Base-by-base conservation (phyloP, 202 grass and related monocot species). In the Hordeum pubiflorum region DNA sequence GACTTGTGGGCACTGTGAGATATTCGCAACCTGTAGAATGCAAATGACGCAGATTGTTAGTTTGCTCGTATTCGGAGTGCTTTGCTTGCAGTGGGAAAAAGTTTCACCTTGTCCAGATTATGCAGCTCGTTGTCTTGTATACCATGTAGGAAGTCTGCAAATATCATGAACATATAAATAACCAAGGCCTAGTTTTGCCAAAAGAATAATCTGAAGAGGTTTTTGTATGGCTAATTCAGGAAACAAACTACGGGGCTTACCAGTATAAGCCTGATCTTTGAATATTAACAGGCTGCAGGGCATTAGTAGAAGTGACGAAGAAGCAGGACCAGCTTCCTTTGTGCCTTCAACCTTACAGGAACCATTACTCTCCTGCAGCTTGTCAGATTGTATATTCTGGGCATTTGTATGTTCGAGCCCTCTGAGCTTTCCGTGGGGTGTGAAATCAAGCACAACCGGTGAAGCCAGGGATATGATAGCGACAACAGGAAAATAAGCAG, bases 251-350 rank as follows among this genome's bases (percentile, higher is more conserved):
- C 13, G 4, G 14, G n/a, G 33, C 76, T 86, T 73, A 97, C 94
- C 94, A 82, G 90, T 91, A 79, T 97, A 97, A 52, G 92, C 95
- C 83, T 89, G 79, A 78, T 94, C 95, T 74, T 97, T 97, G 83
- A 97, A 97, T 86, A 94, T 74, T 41, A 94, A 67, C 63, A 97
- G 82, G 85, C 95, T 97, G 83, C 84, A 75, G 14, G 90, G 95
- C 90, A 91, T 97, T 37, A 97, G 71, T n/a, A 93, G 59, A 77
- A 94, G 58, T 78, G 92, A 97, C 7, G 72, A 92, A 52, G 54
- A 79, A 58, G 79, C 13, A 33, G 54, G 78, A 26, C 83, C 79
- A 62, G 67, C 74, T 41, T 81, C 73, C 68, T 58, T 72, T 33
- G 71, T 11, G 38, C 44, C 31, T 79, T 39, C 56, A 64, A 29